These are phyloP conservation scores for Scopulariopsis brevicaulis DNA, from an alignment of 2,329 filamentous ascomycete genomes.

Conservation along the genomic window DNA sequence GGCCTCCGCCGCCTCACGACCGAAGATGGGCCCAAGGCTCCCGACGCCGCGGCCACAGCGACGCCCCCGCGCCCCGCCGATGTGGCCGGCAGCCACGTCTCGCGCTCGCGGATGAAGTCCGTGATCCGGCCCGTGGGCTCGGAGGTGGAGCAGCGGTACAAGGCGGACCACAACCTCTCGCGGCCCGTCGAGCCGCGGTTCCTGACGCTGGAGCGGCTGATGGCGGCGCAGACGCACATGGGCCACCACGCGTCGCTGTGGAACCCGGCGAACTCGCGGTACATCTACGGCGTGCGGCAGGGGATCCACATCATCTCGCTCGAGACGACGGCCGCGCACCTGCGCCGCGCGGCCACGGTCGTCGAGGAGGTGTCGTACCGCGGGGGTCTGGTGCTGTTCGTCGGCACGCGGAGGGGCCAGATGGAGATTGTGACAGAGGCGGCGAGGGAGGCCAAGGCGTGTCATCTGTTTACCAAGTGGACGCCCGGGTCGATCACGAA, in stretches of 20 bases:
- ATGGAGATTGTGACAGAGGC: slow-evolving; percentile 71
- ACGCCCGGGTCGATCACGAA: slow-evolving; percentile 88
- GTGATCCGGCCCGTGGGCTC: slow-evolving; percentile 38
- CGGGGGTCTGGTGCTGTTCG: slow-evolving; percentile 82
- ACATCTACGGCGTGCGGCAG: slow-evolving; percentile 84
- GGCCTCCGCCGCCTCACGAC: slow-evolving; percentile 27
- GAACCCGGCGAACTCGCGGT: slow-evolving; percentile 89
- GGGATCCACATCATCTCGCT: slow-evolving; percentile 90
- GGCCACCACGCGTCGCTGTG: slow-evolving; percentile 85
- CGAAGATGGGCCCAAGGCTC: slow-evolving; percentile 16
- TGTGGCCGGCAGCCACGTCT: not conserved
- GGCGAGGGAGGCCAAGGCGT: slow-evolving; percentile 65
- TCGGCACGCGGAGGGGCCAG: slow-evolving; percentile 76
- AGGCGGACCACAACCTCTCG: slow-evolving; percentile 52
- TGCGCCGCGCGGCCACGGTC: slow-evolving; percentile 86
- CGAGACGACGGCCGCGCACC: slow-evolving; percentile 76
- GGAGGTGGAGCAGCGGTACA: slow-evolving; percentile 42
- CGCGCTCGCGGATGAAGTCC: slow-evolving; percentile 12
- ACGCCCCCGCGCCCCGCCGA: slow-evolving; percentile 4
- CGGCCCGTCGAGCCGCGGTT: slow-evolving; percentile 69
- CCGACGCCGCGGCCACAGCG: slow-evolving; percentile 24
- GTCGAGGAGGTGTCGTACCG: slow-evolving; percentile 76
- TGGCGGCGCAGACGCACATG: slow-evolving; percentile 79
- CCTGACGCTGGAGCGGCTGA: slow-evolving; percentile 80
- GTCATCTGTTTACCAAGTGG: slow-evolving; percentile 89